Evolutionary conservation across 2,329 filamentous ascomycete genomes (phyloP).

Genomic region (Geosmithia morbida): DNA sequence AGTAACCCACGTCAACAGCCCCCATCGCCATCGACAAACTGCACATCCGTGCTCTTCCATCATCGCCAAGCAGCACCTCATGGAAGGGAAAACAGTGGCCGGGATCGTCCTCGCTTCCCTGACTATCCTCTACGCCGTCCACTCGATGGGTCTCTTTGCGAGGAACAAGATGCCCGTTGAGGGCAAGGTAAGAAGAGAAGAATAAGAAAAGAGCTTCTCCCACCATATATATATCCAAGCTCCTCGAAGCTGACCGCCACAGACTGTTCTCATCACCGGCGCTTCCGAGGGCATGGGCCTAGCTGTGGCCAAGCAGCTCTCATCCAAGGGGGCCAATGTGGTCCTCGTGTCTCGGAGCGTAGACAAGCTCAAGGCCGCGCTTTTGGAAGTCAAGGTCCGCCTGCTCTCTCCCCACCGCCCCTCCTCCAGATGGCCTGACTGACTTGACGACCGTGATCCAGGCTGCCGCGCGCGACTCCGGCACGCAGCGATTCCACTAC

Average conservation of each 20-base stretch:
- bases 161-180: slow-evolving; percentile 69
- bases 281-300: slow-evolving; percentile 88
- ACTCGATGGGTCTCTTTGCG: slow-evolving; percentile 52
- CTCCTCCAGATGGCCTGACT: background rate
- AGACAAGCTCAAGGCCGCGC: slow-evolving; percentile 56
- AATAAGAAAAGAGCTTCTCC: background rate
- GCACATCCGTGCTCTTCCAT: too few species aligned
- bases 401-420: background rate
- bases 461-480: slow-evolving; percentile 49
- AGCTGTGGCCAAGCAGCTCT: slow-evolving; percentile 57
- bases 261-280: slow-evolving; percentile 85
- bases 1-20: too few species aligned
- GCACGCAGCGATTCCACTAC: slow-evolving; percentile 64
- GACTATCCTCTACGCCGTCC: slow-evolving; percentile 14
- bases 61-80: background rate
- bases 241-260: background rate
- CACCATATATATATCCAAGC: background rate
- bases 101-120: slow-evolving; percentile 13
- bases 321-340: slow-evolving; percentile 72
- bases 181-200: slow-evolving; percentile 50
- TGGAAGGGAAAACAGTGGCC: background rate
- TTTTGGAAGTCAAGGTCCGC: slow-evolving; percentile 48
- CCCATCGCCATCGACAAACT: too few species aligned
- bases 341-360: slow-evolving; percentile 71
- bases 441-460: slow-evolving; percentile 13